Conservation (phyloP, 305 asterid genomes). For the Fraxinus angustifolia region DNA sequence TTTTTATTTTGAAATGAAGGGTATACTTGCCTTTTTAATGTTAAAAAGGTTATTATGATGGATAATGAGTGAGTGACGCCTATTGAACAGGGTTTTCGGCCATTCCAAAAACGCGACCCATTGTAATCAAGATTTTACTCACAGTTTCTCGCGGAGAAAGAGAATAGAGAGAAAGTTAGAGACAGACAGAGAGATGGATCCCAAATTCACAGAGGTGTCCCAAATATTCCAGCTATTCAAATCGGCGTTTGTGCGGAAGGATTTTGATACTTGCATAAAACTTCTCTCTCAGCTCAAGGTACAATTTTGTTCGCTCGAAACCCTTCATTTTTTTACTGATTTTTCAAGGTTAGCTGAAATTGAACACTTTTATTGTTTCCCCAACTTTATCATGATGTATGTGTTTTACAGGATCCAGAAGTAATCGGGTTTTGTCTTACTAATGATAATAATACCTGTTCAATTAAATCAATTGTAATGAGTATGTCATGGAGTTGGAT, state of each 20-base stretch:
- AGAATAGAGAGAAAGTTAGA: neutral
- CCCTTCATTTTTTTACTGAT: neutral
- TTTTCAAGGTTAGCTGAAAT: neutral
- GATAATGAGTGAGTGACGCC: no score
- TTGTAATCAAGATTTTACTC: neutral
- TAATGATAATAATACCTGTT: neutral
- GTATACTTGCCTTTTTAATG: no score
- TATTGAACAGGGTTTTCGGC: no score
- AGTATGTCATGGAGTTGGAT: neutral
- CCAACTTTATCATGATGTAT: neutral
- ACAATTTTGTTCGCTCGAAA: slow-evolving; percentile 5
- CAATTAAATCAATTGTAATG: neutral
- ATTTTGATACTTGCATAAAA: slow-evolving; percentile 57
- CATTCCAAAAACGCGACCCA: no score
- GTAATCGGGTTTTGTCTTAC: neutral
- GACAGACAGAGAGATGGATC: slow-evolving; percentile 51
- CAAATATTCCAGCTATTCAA: slow-evolving; percentile 69
- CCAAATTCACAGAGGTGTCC: slow-evolving; percentile 54
- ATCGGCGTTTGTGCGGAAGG: slow-evolving; percentile 64
- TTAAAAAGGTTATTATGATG: no score
- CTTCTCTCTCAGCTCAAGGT: slow-evolving; percentile 91
- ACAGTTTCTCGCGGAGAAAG: neutral
- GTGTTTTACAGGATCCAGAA: neutral
- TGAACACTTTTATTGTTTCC: neutral
- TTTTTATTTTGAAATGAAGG: no score